phyloP scores from a whole-genome alignment of 2,329 filamentous ascomycete genomes.

The Aureobasidium sp. region DNA sequence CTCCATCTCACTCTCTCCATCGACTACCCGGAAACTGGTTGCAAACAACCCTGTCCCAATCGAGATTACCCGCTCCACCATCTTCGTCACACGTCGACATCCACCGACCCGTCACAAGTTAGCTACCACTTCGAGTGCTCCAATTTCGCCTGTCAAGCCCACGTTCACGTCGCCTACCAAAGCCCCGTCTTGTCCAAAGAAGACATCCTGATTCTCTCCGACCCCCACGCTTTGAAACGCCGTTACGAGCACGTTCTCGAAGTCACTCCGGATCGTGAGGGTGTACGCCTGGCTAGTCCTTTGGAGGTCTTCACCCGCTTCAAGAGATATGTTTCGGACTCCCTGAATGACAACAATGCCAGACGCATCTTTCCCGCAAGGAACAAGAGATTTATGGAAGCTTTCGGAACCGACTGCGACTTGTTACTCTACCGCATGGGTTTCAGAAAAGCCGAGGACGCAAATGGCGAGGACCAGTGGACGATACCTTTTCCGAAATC shows the following conservation, averaged over 20 bases:
- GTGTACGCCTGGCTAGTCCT: constrained; percentile 41
- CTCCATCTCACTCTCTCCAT: constrained; percentile 52
- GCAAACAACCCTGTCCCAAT: constrained; percentile 36
- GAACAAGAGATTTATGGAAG: constrained; percentile 56
- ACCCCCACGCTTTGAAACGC: constrained; percentile 42
- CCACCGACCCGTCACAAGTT: constrained; percentile 23
- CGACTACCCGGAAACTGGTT: constrained; percentile 37
- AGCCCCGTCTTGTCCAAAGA: constrained; percentile 43
- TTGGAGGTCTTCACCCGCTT: constrained; percentile 49
- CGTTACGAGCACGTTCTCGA: constrained; percentile 46
- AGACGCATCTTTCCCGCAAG: constrained; percentile 47
- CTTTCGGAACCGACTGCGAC: constrained; percentile 54
- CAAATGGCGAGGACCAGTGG: constrained; percentile 19
- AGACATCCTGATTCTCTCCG: constrained; percentile 44
- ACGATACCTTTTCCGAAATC: constrained; percentile 20
- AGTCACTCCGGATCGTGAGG: constrained; percentile 45
- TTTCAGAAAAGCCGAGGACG: constrained; percentile 36
- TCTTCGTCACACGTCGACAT: constrained; percentile 27
- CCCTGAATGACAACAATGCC: constrained; percentile 41
- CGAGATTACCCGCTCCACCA: constrained; percentile 52
- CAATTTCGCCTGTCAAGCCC: constrained; percentile 45
- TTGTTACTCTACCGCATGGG: constrained; percentile 49
- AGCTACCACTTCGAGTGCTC: constrained; percentile 49
- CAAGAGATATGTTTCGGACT: constrained; percentile 51
- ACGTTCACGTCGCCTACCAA: constrained; percentile 43